These are phyloP conservation scores for Chaetomium sp. DNA, from an alignment of 2,329 filamentous ascomycete species.

Conservation along the genomic window DNA sequence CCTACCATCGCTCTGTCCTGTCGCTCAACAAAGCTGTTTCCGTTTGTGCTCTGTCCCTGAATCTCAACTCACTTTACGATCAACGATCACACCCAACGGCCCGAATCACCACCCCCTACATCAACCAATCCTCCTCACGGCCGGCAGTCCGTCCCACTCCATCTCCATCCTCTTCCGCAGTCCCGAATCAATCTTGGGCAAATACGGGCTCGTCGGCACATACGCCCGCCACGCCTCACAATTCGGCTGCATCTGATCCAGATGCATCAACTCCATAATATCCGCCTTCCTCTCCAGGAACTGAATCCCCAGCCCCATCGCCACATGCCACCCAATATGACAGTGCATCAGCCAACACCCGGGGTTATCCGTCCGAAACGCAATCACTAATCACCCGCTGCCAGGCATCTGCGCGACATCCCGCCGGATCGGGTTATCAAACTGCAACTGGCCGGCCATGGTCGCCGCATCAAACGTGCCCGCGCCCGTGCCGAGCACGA, in stretches of 20 bases:
- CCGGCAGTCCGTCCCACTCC: neutral
- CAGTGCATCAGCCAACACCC: slow-evolving; percentile 44
- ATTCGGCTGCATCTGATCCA: slow-evolving; percentile 26
- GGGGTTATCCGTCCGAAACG: slow-evolving; percentile 46
- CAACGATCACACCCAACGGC: neutral
- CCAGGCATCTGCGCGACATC: slow-evolving; percentile 41
- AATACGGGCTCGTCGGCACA: slow-evolving; percentile 15
- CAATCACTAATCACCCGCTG: slow-evolving; percentile 42
- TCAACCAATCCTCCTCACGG: slow-evolving; percentile 7
- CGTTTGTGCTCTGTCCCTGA: neutral
- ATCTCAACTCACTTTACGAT: neutral
- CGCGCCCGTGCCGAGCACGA: slow-evolving; percentile 23
- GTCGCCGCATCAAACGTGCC: slow-evolving; percentile 18
- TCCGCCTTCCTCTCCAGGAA: slow-evolving; percentile 36
- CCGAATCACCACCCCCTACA: too few species aligned
- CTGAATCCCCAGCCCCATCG: slow-evolving; percentile 43
- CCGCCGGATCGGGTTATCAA: slow-evolving; percentile 39
- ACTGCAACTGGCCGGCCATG: slow-evolving; percentile 16
- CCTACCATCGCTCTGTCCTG: too few species aligned
- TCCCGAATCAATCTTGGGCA: slow-evolving; percentile 22
- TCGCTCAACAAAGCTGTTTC: too few species aligned
- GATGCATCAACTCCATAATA: slow-evolving; percentile 16
- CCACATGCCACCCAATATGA: slow-evolving; percentile 45
- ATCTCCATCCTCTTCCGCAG: slow-evolving; percentile 13
- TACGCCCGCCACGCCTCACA: slow-evolving; percentile 22